These are phyloP conservation scores for Phytophthora nicotianae DNA, from an alignment of 352 stramenopile genomes.

Conservation along the genomic window DNA sequence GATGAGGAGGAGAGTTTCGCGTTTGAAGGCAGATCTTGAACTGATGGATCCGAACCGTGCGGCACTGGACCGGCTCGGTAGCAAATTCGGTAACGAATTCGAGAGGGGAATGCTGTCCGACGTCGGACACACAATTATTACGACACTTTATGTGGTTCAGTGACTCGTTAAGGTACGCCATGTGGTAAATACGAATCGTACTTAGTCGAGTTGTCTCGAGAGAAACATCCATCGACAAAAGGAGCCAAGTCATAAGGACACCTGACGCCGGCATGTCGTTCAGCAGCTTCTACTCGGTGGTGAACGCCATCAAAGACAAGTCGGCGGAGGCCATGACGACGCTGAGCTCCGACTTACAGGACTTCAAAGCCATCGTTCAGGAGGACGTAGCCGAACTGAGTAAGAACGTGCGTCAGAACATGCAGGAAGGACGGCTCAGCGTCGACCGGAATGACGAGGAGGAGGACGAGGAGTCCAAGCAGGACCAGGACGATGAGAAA, in stretches of 20 bases:
- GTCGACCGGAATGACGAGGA: constrained; percentile 41
- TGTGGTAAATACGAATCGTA: not conserved
- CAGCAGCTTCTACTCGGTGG: constrained; percentile 55
- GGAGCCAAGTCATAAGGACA: not conserved
- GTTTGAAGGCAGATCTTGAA: constrained; percentile 13
- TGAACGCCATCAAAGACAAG: constrained; percentile 57
- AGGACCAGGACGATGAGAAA: constrained; percentile 11
- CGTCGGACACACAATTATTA: constrained; percentile 8
- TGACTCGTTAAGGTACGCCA: constrained; percentile 1
- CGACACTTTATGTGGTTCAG: not conserved
- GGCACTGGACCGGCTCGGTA: not conserved
- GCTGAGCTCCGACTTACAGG: constrained; percentile 73
- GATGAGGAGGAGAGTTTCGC: constrained; percentile 2
- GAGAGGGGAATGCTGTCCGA: constrained; percentile 13
- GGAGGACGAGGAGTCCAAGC: constrained; percentile 21
- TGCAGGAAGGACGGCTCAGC: constrained; percentile 53
- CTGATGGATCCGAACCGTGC: constrained; percentile 12
- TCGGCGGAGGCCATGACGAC: constrained; percentile 76
- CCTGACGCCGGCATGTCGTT: constrained; percentile 42
- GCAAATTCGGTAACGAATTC: constrained; percentile 12
- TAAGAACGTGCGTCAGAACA: constrained; percentile 59
- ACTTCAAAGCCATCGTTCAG: constrained; percentile 73
- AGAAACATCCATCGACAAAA: constrained; percentile 10
- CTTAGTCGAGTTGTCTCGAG: constrained; percentile 1
- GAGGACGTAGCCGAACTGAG: constrained; percentile 69